Conservation (phyloP, 2,329 filamentous ascomycete species). For the Mollisia scopiformis region DNA sequence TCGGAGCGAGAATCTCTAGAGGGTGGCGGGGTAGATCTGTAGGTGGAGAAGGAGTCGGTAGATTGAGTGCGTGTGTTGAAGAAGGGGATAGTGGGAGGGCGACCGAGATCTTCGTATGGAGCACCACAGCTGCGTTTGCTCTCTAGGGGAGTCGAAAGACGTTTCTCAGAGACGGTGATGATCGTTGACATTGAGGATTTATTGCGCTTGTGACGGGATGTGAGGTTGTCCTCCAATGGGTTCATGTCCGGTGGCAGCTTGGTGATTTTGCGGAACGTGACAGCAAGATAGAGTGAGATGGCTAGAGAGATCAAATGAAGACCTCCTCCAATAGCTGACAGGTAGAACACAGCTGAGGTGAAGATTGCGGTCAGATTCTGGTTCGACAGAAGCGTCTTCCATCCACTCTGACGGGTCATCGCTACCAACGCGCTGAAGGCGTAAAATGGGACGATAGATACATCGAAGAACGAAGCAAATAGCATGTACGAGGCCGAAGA, state of each 20-base stretch:
- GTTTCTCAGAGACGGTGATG: constrained; percentile 57
- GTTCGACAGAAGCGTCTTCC: constrained; percentile 70
- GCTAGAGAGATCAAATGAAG: constrained; percentile 72
- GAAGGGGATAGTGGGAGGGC: constrained; percentile 70
- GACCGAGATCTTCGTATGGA: constrained; percentile 48
- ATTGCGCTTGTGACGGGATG: constrained; percentile 81
- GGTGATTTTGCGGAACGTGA: constrained; percentile 82
- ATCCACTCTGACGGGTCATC: constrained; percentile 46
- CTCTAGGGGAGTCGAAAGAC: constrained; percentile 52
- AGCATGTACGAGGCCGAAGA: constrained; percentile 89
- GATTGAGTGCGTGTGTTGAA: constrained; percentile 74
- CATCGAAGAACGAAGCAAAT: constrained; percentile 77
- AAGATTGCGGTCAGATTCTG: constrained; percentile 59
- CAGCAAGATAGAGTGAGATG: constrained; percentile 74
- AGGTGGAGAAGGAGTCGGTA: constrained; percentile 56
- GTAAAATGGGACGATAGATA: constrained; percentile 57
- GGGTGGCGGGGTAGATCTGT: constrained; percentile 51
- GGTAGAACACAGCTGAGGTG: constrained; percentile 68
- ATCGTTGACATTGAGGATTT: constrained; percentile 48
- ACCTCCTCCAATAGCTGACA: constrained; percentile 63
- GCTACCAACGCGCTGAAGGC: constrained; percentile 55
- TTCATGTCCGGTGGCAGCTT: constrained; percentile 92
- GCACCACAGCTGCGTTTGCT: constrained; percentile 46
- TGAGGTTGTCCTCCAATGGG: constrained; percentile 84
- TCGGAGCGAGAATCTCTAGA: constrained; percentile 58